Evolutionary conservation across 352 stramenopile genomes (phyloP), one percentile per base, ranked within the genome.

Genomic region (Globisporangium cylindrosporum): DNA sequence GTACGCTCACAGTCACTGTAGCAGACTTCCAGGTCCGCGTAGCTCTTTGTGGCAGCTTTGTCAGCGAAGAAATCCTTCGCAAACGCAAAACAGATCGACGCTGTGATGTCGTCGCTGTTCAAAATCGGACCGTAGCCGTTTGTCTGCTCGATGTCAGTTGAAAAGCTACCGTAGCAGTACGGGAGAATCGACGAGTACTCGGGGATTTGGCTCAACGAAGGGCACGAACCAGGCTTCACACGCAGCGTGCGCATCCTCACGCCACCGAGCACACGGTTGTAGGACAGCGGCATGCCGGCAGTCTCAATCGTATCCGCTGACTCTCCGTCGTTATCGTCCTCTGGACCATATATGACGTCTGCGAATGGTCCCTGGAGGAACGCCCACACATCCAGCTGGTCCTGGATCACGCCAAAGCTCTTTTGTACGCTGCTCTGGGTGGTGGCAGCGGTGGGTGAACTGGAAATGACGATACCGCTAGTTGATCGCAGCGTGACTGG

Each of bases 351-450:
- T 10, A 91, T 72, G 2, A 79, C 80, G 63, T 90, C 76, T 1
- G 78, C 66, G 55, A 93, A 82, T 20, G 82, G 81, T 0, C 81
- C 85, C 36, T 87, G 67, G 27, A 93, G 68, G 68, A 90, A 93
- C 14, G 75, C 74, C 78, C 79, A 91, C 49, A 89, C 73, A 24
- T 93, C 82, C 0, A 67, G 66, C 49, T 88, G 74, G 43, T 88
- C 80, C 32, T 86, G 81, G 61, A 93, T 89, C 12, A 62, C 70
- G 20, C 60, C 68, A 64, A 91, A 88, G 36, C 69, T 77, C 59
- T 84, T 82, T 32, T 80, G 79, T 4, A 70, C 66, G 1, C 68
- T 60, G 48, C 63, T 36, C 55, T 66, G 58, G 6, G 51, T 49
- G n/a, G 53, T 27, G n/a, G 29, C 1, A 1, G 12, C 7, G 29